These are phyloP conservation scores for Rubus idaeus DNA, from an alignment of 306 rosid genomes.

Conservation along the genomic window DNA sequence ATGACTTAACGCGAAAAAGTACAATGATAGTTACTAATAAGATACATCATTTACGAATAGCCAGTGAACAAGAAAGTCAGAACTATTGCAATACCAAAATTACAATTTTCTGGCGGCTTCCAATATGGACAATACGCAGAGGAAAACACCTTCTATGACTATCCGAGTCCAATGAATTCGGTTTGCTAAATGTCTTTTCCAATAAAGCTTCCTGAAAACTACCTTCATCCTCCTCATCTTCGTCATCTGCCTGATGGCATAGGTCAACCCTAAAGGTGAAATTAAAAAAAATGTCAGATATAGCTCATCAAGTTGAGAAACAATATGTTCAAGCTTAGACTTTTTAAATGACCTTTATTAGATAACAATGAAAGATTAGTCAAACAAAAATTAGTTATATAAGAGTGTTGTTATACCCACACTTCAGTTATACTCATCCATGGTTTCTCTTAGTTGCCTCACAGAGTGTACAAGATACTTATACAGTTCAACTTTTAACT, in stretches of 20 bases:
- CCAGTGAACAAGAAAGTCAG: constrained; percentile 18
- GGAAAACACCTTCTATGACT: constrained; percentile 73
- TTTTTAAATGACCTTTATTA: background rate
- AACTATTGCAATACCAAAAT: constrained; percentile 53
- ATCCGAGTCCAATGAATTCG: constrained; percentile 39
- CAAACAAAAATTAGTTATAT: background rate
- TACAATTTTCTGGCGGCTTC: constrained; percentile 82
- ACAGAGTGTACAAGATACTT: background rate
- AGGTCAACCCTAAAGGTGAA: constrained; percentile 79
- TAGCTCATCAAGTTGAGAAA: constrained; percentile 25
- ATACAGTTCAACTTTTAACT: background rate
- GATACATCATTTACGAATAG: constrained; percentile 1
- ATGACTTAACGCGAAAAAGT: background rate
- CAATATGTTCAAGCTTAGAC: background rate
- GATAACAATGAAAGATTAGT: background rate
- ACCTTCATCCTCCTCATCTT: constrained; percentile 80
- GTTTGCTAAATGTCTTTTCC: constrained; percentile 50
- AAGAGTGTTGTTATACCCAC: background rate
- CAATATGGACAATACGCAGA: constrained; percentile 55
- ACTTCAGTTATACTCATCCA: background rate
- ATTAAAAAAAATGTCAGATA: constrained; percentile 23
- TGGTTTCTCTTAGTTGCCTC: background rate
- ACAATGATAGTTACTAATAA: background rate
- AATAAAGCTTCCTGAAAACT: constrained; percentile 61
- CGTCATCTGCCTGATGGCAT: constrained; percentile 90